Percentiles rank a stretch among this genome's conserved stretches.
These are phyloP conservation scores for Trametes punicea DNA, from an alignment of 768 basidiomycete species.

Conservation along the genomic window DNA sequence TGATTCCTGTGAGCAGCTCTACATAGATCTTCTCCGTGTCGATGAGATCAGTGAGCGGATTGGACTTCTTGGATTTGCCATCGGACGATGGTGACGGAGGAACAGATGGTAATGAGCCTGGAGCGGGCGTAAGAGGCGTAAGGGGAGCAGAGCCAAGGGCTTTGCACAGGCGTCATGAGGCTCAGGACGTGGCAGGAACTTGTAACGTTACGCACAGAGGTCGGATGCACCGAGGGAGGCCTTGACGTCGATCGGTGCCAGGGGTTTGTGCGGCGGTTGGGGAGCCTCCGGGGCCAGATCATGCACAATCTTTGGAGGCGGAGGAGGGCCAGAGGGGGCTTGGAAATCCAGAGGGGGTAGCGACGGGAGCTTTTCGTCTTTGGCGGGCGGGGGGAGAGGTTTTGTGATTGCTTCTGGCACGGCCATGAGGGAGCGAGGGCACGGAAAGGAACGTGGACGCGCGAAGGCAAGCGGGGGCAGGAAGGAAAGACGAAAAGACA, in stretches of 20 bases:
- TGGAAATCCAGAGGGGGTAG: slow-evolving; percentile 23
- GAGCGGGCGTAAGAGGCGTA: slow-evolving; percentile 13
- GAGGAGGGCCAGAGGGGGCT: slow-evolving; percentile 19
- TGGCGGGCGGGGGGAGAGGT: slow-evolving; percentile 29
- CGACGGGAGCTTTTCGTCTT: slow-evolving; percentile 32
- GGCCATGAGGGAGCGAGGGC: slow-evolving; percentile 10
- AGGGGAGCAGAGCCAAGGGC: slow-evolving; percentile 14
- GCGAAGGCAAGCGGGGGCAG: slow-evolving; percentile 4
- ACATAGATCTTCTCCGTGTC: slow-evolving; percentile 93
- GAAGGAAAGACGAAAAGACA: background rate
- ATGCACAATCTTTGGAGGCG: slow-evolving; percentile 25
- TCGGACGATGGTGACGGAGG: slow-evolving; percentile 35
- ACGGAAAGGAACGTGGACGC: slow-evolving; percentile 2
- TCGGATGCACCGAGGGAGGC: slow-evolving; percentile 13
- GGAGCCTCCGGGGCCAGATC: slow-evolving; percentile 11
- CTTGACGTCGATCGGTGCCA: slow-evolving; percentile 18
- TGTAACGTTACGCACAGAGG: slow-evolving; percentile 9
- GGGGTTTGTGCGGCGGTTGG: slow-evolving; percentile 9
- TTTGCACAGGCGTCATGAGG: background rate
- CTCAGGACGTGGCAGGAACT: background rate
- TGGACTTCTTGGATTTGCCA: slow-evolving; percentile 59
- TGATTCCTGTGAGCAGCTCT: slow-evolving; percentile 83
- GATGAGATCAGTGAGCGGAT: slow-evolving; percentile 88
- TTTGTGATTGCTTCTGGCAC: slow-evolving; percentile 22
- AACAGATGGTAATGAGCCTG: slow-evolving; percentile 9